Conservation (phyloP, 148 eudicot species). For the Rhododendron ovatum region DNA sequence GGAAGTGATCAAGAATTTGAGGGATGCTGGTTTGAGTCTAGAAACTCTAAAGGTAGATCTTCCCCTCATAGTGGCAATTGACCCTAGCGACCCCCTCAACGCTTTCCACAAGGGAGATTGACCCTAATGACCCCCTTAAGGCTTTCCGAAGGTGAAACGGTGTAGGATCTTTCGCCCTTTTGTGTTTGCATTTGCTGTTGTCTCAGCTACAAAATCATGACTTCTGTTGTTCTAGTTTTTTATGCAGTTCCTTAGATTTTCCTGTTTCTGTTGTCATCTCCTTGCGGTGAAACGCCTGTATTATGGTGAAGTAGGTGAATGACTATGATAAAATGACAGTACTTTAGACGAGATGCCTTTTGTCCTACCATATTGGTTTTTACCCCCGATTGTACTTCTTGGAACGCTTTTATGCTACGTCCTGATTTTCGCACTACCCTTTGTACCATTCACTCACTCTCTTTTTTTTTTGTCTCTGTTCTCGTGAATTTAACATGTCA, state of each 20-base stretch:
- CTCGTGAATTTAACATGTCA: neutral
- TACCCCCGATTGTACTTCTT: neutral
- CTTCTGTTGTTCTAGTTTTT: neutral
- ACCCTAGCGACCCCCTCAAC: slow-evolving; percentile 61
- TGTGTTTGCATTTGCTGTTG: neutral
- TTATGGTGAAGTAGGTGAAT: neutral
- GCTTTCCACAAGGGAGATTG: slow-evolving; percentile 31
- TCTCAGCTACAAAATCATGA: neutral
- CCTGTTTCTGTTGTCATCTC: neutral
- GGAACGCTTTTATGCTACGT: too few species aligned
- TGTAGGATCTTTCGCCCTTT: neutral
- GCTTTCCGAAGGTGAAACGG: neutral
- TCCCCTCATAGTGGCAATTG: slow-evolving; percentile 50
- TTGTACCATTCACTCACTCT: neutral
- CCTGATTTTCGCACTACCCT: neutral
- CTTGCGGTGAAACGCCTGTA: neutral
- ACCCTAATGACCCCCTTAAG: too few species aligned
- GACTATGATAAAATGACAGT: neutral
- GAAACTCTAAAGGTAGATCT: slow-evolving; percentile 66
- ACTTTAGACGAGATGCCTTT: neutral
- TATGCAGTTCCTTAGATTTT: neutral
- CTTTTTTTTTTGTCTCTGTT: neutral
- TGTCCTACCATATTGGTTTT: neutral
- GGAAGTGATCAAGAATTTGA: slow-evolving; percentile 50
- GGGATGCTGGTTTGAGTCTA: slow-evolving; percentile 42